Evolutionary conservation across 169 alveolate genomes (phyloP).

Genomic region (Blepharisma undulans): DNA sequence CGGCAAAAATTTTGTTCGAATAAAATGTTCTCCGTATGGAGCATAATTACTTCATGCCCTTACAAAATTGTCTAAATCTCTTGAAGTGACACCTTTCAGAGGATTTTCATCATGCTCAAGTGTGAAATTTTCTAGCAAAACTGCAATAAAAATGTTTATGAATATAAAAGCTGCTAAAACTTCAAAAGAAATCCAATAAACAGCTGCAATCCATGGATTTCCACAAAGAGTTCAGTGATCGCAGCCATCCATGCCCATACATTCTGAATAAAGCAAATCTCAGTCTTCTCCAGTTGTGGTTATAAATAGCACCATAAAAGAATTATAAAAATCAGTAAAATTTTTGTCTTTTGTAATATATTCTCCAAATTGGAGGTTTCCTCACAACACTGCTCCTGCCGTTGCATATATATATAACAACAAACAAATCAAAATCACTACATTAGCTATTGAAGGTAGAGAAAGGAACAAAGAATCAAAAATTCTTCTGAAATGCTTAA

Average conservation of each 20-base stretch:
- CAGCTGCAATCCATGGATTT: constrained; percentile 45
- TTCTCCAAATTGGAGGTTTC: constrained; percentile 52
- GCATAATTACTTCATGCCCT: constrained; percentile 22
- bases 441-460: constrained; percentile 72
- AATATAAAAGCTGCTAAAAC: constrained; percentile 53
- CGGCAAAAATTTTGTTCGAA: constrained; percentile 21
- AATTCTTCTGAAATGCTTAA: constrained; percentile 75
- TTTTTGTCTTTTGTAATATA: constrained; percentile 19
- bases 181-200: constrained; percentile 58
- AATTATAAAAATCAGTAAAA: too few relatives aligned
- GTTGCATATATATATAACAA: constrained; percentile 78
- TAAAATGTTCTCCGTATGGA: constrained; percentile 27
- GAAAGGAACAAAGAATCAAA: constrained; percentile 78
- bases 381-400: constrained; percentile 77
- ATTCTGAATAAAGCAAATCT: constrained; percentile 65
- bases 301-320: too few relatives aligned
- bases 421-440: constrained; percentile 68
- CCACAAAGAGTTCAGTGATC: constrained; percentile 6
- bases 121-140: constrained; percentile 38
- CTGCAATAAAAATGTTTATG: constrained; percentile 67
- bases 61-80: constrained; percentile 8
- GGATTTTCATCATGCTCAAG: background rate
- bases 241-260: constrained; percentile 23
- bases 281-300: constrained; percentile 80
- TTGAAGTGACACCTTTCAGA: background rate